These are phyloP conservation scores for Microdochium paspali DNA, from an alignment of 2,329 filamentous ascomycete species.

Conservation along the genomic window DNA sequence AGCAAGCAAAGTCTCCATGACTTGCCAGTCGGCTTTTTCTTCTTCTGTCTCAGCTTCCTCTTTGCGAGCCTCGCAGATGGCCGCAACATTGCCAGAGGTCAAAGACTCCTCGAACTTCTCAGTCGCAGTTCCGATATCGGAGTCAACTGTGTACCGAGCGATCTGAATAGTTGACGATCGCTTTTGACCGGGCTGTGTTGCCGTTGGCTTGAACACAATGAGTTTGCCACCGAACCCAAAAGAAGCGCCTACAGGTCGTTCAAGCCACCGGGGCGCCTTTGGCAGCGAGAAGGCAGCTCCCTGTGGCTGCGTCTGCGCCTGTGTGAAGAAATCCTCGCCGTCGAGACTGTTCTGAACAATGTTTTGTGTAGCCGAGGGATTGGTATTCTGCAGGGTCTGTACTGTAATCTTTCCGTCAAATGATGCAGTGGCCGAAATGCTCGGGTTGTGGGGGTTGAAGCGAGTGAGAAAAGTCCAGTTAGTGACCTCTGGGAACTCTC, in stretches of 20 bases:
- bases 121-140: constrained; percentile 72
- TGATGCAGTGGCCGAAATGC: constrained; percentile 85
- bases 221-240: constrained; percentile 96
- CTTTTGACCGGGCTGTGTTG: constrained; percentile 52
- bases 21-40: constrained; percentile 92
- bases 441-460: constrained; percentile 90
- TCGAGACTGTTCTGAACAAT: constrained; percentile 63
- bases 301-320: constrained; percentile 85
- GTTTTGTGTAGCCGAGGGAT: constrained; percentile 60
- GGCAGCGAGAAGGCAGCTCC: constrained; percentile 78
- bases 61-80: constrained; percentile 74
- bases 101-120: constrained; percentile 81
- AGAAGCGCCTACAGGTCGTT: constrained; percentile 73
- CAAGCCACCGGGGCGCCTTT: constrained; percentile 84
- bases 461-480: constrained; percentile 97
- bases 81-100: constrained; percentile 63
- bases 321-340: constrained; percentile 93
- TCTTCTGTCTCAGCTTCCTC: constrained; percentile 70
- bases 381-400: constrained; percentile 91
- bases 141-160: constrained; percentile 81
- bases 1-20: constrained; percentile 80
- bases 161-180: constrained; percentile 71
- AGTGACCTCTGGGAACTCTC: constrained; percentile 94
- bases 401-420: constrained; percentile 95
- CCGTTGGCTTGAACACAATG: constrained; percentile 58